Evolutionary conservation across 2,329 filamentous ascomycete genomes (phyloP).

Genomic region (Didymella keratinophila): DNA sequence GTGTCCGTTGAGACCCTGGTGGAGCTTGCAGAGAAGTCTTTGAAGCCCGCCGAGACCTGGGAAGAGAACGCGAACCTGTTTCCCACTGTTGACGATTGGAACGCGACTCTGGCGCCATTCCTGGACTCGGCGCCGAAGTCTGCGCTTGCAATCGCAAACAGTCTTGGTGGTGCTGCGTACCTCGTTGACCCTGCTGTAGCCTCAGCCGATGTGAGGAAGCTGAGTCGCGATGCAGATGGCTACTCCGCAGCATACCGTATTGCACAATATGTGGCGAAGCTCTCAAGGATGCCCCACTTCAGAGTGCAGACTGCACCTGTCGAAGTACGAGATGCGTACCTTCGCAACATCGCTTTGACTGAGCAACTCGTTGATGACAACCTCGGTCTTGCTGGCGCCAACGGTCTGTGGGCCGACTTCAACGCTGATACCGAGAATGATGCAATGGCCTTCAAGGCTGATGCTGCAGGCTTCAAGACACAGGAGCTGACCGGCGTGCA

Average conservation of each 20-base stretch:
- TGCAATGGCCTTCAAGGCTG: constrained; percentile 61
- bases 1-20: constrained; percentile 64
- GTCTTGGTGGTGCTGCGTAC: constrained; percentile 73
- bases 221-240: constrained; percentile 70
- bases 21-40: constrained; percentile 60
- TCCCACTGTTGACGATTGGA: constrained; percentile 72
- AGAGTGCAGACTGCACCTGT: constrained; percentile 45
- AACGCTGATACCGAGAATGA: constrained; percentile 60
- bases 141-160: constrained; percentile 77
- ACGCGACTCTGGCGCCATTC: constrained; percentile 65
- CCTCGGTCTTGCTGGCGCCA: constrained; percentile 63
- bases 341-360: constrained; percentile 62
- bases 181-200: constrained; percentile 58
- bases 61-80: constrained; percentile 60
- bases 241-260: constrained; percentile 78
- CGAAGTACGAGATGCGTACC: constrained; percentile 41
- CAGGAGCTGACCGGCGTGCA: constrained; percentile 49
- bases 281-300: constrained; percentile 60
- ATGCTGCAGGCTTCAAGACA: constrained; percentile 59
- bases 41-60: constrained; percentile 46
- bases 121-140: constrained; percentile 63
- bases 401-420: constrained; percentile 60
- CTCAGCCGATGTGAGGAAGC: constrained; percentile 33
- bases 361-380: constrained; percentile 67
- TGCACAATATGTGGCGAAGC: constrained; percentile 70